phyloP scores from a whole-genome alignment of 768 basidiomycete genomes.

The Leccinum variicolor region DNA sequence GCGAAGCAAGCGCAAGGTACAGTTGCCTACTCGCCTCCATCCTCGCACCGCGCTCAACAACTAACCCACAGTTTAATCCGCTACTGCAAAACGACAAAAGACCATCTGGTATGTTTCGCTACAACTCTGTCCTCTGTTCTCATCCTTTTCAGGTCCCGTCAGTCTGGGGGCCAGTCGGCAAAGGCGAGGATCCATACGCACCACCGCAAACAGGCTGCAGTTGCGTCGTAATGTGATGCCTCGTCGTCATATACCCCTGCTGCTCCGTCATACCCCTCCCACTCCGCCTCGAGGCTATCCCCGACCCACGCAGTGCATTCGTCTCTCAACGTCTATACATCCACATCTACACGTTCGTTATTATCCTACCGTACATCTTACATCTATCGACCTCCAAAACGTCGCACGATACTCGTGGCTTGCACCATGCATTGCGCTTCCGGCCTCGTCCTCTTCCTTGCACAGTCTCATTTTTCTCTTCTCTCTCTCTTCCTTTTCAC shows the following conservation, averaged over 20 bases:
- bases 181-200: constrained; percentile 91
- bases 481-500: constrained; percentile 1
- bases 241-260: constrained; percentile 31
- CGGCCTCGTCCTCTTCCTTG: constrained; percentile 9
- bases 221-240: constrained; percentile 65
- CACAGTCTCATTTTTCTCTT: constrained; percentile 2
- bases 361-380: constrained; percentile 23
- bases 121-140: neutral
- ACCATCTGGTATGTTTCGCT: constrained; percentile 67
- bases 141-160: constrained; percentile 59
- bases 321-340: constrained; percentile 22
- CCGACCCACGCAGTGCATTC: constrained; percentile 14
- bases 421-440: constrained; percentile 24
- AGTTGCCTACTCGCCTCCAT: neutral
- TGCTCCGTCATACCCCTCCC: constrained; percentile 30
- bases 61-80: constrained; percentile 68
- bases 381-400: constrained; percentile 24
- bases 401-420: constrained; percentile 23
- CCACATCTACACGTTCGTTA: constrained; percentile 26
- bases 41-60: constrained; percentile 1
- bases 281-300: constrained; percentile 6
- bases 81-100: constrained; percentile 92
- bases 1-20: constrained; percentile 86
- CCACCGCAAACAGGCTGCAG: constrained; percentile 73
- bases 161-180: constrained; percentile 90